Evolutionary conservation across 2,329 filamentous ascomycete genomes (phyloP).

Genomic region (Tolypocladium ophioglossoides): DNA sequence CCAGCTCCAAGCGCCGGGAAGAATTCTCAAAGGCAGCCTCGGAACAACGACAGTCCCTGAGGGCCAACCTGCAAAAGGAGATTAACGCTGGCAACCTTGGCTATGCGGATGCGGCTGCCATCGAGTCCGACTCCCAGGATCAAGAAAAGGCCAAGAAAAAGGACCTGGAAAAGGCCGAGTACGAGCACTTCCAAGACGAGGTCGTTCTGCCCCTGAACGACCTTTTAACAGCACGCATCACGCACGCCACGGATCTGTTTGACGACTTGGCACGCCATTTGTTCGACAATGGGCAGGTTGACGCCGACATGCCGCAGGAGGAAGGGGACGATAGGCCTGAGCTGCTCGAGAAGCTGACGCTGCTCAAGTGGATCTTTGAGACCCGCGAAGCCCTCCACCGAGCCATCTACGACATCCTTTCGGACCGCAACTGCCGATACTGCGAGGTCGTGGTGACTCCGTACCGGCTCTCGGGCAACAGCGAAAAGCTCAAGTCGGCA

Average conservation of each 20-base stretch:
- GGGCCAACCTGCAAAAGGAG: conserved; percentile 66
- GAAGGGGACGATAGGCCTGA: conserved; percentile 94
- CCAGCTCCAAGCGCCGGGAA: conserved; percentile 46
- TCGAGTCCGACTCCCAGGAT: conserved; percentile 63
- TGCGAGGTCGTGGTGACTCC: conserved; percentile 73
- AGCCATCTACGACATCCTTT: conserved; percentile 74
- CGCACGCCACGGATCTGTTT: conserved; percentile 65
- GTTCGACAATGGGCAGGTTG: conserved; percentile 51
- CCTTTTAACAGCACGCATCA: conserved; percentile 65
- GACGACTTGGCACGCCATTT: conserved; percentile 62
- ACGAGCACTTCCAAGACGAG: conserved; percentile 71
- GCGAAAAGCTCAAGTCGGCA: conserved; percentile 69
- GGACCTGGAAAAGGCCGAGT: conserved; percentile 66
- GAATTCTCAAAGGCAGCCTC: conserved; percentile 39
- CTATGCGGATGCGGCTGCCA: conserved; percentile 72
- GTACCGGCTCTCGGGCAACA: conserved; percentile 64
- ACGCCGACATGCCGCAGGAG: conserved; percentile 79
- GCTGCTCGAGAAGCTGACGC: conserved; percentile 83
- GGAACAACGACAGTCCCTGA: conserved; percentile 52
- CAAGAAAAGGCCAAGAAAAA: conserved; percentile 62
- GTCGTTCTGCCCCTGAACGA: conserved; percentile 80
- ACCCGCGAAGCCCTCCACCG: conserved; percentile 80
- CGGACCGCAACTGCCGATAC: conserved; percentile 78
- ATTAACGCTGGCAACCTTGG: conserved; percentile 68
- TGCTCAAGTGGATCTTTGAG: conserved; percentile 96